Percentiles rank a stretch among this genome's conserved stretches.
Evolutionary conservation across 1,284 basidiomycete species (phyloP).

Genomic region (Pseudozyma sp.): DNA sequence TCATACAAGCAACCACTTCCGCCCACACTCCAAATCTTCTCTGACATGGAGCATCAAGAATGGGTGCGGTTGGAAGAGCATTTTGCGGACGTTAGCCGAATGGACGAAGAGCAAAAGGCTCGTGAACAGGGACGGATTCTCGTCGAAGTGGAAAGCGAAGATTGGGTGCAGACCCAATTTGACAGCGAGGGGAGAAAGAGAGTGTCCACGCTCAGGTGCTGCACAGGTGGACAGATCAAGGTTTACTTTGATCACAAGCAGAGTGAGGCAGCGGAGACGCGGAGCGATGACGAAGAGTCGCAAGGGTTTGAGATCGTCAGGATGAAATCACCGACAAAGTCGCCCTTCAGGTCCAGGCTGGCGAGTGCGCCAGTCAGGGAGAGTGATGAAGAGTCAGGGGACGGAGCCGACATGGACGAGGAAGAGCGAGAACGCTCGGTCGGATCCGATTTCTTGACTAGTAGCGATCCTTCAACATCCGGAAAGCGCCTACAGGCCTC

Average conservation of each 20-base stretch:
- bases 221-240: slow-evolving; percentile 18
- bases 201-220: slow-evolving; percentile 2
- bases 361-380: background rate
- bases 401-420: background rate
- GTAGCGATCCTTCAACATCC: too few species aligned
- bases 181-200: slow-evolving; percentile 15
- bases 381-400: background rate
- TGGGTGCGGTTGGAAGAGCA: slow-evolving; percentile 23
- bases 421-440: background rate
- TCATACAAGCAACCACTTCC: slow-evolving; percentile 22
- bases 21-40: slow-evolving; percentile 2
- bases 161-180: slow-evolving; percentile 14
- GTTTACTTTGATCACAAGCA: slow-evolving; percentile 11
- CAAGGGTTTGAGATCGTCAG: slow-evolving; percentile 12
- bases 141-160: slow-evolving; percentile 14
- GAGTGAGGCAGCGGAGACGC: background rate
- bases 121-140: slow-evolving; percentile 23
- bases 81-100: background rate
- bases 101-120: slow-evolving; percentile 19
- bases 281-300: slow-evolving; percentile 4
- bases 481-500: too few species aligned
- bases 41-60: slow-evolving; percentile 29
- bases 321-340: slow-evolving; percentile 6
- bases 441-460: too few species aligned
- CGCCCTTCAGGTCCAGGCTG: slow-evolving; percentile 6